Conservation (phyloP, 2,329 filamentous ascomycete genomes). For the Raffaelea arxii region DNA sequence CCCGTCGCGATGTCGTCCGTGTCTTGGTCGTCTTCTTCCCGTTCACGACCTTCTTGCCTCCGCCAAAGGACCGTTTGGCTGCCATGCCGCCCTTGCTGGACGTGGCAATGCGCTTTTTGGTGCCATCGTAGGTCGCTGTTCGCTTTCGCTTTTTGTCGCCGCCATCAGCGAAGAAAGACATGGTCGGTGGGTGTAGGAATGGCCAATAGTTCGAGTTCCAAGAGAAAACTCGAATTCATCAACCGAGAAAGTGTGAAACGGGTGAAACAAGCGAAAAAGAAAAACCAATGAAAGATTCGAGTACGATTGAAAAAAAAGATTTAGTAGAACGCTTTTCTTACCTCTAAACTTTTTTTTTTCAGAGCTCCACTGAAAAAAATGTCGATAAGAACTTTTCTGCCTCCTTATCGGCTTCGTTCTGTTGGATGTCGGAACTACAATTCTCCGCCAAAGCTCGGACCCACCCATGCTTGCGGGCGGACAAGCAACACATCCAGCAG, state of each 20-base stretch:
- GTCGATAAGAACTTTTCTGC: too few relatives aligned
- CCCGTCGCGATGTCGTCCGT: background rate
- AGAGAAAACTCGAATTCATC: background rate
- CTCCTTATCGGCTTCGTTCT: too few relatives aligned
- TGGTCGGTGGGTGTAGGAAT: slow-evolving; percentile 26
- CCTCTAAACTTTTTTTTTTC: slow-evolving; percentile 13
- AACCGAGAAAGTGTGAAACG: background rate
- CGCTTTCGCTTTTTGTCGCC: slow-evolving; percentile 89
- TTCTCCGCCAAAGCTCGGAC: slow-evolving; percentile 10
- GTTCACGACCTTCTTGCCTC: background rate
- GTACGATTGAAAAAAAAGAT: too few relatives aligned
- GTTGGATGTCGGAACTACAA: slow-evolving; percentile 11
- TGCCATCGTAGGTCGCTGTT: slow-evolving; percentile 38
- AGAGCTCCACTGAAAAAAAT: slow-evolving; percentile 11
- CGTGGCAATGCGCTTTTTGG: slow-evolving; percentile 50
- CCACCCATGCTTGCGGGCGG: slow-evolving; percentile 4
- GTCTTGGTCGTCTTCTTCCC: background rate
- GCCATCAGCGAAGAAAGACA: slow-evolving; percentile 94
- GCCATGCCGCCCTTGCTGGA: slow-evolving; percentile 13
- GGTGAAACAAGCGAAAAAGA: background rate
- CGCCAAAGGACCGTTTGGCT: background rate
- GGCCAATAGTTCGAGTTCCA: background rate
- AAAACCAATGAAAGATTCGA: background rate
- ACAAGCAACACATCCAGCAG: slow-evolving; percentile 16
- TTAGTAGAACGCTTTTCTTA: too few relatives aligned